Evolutionary conservation across 2,329 filamentous ascomycete genomes (phyloP), one percentile per base, ranked within the genome.

Genomic region (Didymella pomorum): DNA sequence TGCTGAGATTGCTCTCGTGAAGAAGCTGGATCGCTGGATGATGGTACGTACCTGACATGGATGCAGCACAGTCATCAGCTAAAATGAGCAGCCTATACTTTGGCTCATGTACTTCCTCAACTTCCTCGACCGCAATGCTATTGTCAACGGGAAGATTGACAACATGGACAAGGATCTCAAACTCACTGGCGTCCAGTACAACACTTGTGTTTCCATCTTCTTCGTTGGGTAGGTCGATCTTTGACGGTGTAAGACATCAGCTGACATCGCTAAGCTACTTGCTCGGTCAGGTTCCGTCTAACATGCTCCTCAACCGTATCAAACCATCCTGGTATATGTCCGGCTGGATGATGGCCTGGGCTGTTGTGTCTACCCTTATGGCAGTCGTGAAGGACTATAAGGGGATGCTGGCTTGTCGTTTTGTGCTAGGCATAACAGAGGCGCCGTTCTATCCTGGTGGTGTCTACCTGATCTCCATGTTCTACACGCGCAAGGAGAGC

Each of bases 111-210:
- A 67, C 44, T 65, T 69, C 20, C 63, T 76, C 42, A 76, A 75
- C 42, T 76, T 75, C 41, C 80, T 87, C 28, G 86, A 88, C 65
- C 80, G 86, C 14, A 87, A 87, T 72, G 87, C 88, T 71, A 87
- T 89, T 56, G 86, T 86, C 1, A 82, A 86, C 2, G 87, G 87
- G 0, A 82, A 83, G n/a, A 78, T 89, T 47, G 84, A 85, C 69
- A 86, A 86, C 9, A 78, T 90, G 21, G 82, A 87, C 54, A 76
- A 78, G 2, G 87, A 89, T 51, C 77, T 88, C 14, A 67, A 76
- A 2, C 78, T 89, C 52, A 71, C 72, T 46, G 74, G 83, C 61
- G 80, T 79, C 2, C 76, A 89, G 71, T 89, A 89, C 68, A 82
- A 84, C 39, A 87, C 85, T 1, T 86, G 85, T 56, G 77, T 88